Percentiles rank a stretch among this genome's conserved stretches.
Conservation (phyloP, 768 basidiomycete genomes). For the Panaeolus cyanescens region DNA sequence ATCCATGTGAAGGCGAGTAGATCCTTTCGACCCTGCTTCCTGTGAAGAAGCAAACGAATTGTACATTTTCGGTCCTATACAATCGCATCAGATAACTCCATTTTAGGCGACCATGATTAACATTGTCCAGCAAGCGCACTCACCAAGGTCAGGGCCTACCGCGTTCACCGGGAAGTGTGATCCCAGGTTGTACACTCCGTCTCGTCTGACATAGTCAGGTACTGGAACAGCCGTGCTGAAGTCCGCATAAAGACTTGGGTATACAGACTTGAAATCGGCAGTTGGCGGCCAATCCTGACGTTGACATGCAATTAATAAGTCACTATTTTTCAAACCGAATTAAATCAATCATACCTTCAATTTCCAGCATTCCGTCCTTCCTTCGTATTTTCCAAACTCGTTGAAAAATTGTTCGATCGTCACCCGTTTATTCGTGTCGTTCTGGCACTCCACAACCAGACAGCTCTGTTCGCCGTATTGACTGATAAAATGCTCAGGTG, state of each 20-base stretch:
- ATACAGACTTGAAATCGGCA: conserved; percentile 78
- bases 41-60: conserved; percentile 82
- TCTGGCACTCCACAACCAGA: conserved; percentile 83
- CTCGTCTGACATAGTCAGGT: conserved; percentile 87
- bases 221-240: conserved; percentile 84
- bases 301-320: not conserved
- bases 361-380: conserved; percentile 63
- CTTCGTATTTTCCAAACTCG: conserved; percentile 70
- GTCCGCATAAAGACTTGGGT: conserved; percentile 86
- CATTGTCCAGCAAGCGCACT: conserved; percentile 22
- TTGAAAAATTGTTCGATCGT: conserved; percentile 81
- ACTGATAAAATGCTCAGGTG: conserved; percentile 77
- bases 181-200: conserved; percentile 86
- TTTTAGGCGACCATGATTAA: not conserved
- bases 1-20: conserved; percentile 91
- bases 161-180: conserved; percentile 86
- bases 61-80: conserved; percentile 90
- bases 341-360: conserved; percentile 55
- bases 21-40: conserved; percentile 70
- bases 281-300: conserved; percentile 94
- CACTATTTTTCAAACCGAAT: not conserved
- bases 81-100: conserved; percentile 4
- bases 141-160: conserved; percentile 79
- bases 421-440: conserved; percentile 58
- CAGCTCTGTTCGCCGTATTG: conserved; percentile 65